Evolutionary conservation across 2,329 filamentous ascomycete genomes (phyloP).

Genomic region (Curvularia verruculosa): DNA sequence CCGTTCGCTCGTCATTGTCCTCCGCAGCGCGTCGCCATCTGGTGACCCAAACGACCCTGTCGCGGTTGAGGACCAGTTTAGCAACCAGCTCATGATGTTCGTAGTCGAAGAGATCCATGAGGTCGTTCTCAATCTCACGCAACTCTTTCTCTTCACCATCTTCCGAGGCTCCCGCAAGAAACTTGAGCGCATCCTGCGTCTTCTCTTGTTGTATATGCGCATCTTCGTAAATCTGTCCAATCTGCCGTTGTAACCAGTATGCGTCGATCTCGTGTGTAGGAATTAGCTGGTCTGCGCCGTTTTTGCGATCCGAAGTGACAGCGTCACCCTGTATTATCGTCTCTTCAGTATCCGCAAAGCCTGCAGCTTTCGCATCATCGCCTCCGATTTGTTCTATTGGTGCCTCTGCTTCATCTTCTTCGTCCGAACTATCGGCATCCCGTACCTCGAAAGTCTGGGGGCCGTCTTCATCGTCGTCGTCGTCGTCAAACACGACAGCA

Average conservation of each 20-base stretch:
- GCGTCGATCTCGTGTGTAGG: conserved; percentile 91
- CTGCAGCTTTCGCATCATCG: conserved; percentile 57
- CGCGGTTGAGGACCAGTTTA: conserved; percentile 87
- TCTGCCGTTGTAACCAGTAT: conserved; percentile 94
- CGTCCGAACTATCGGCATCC: conserved; percentile 82
- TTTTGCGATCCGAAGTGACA: conserved; percentile 50
- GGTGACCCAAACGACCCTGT: conserved; percentile 96
- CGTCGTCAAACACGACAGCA: conserved; percentile 94
- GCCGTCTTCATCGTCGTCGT: conserved; percentile 77
- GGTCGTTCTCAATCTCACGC: conserved; percentile 94
- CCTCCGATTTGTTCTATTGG: conserved; percentile 64
- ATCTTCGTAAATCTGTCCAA: conserved; percentile 86
- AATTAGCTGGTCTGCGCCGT: conserved; percentile 64
- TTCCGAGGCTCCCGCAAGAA: conserved; percentile 76
- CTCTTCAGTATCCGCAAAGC: conserved; percentile 67
- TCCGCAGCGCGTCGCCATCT: conserved; percentile 82
- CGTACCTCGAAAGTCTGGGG: conserved; percentile 83
- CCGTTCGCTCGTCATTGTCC: conserved; percentile 71
- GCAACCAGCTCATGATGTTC: conserved; percentile 93
- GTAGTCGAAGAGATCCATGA: conserved; percentile 98
- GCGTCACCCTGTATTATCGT: conserved; percentile 80
- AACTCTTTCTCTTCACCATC: conserved; percentile 83
- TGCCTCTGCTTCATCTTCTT: conserved; percentile 69
- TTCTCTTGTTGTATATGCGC: conserved; percentile 94
- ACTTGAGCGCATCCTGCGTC: conserved; percentile 80